A percentile compares a stretch with the other conserved stretches of the same genome.
Evolutionary conservation across 176 grass and related monocot species (phyloP).

Genomic region (Lolium rigidum): DNA sequence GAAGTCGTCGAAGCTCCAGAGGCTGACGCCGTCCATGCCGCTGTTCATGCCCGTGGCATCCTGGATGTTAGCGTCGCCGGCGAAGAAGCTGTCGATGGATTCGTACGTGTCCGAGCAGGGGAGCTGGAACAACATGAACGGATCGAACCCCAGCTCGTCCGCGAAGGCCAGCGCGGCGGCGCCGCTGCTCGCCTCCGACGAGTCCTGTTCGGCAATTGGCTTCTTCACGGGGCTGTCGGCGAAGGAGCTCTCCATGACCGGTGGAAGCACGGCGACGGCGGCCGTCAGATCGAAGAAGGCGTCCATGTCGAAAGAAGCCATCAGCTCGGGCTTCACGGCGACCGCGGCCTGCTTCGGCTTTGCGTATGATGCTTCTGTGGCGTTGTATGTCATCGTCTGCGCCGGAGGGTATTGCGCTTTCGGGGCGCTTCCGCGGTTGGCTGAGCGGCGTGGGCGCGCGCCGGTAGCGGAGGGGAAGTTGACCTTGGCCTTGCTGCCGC

Average conservation of each 20-base stretch:
- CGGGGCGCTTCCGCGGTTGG: not conserved
- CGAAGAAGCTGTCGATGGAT: slow-evolving; percentile 48
- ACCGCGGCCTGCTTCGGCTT: not conserved
- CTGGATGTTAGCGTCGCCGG: slow-evolving; percentile 31
- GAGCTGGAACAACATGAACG: slow-evolving; percentile 50
- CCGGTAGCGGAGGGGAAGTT: slow-evolving; percentile 56
- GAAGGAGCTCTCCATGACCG: slow-evolving; percentile 29
- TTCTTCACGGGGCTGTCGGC: slow-evolving; percentile 23
- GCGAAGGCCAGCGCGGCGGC: slow-evolving; percentile 23
- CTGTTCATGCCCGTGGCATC: slow-evolving; percentile 24
- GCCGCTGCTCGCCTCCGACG: slow-evolving; percentile 10
- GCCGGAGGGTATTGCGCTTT: not conserved
- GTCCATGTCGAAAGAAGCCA: slow-evolving; percentile 3
- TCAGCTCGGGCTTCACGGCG: not conserved
- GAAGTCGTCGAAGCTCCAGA: slow-evolving; percentile 88
- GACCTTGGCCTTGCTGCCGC: slow-evolving; percentile 83
- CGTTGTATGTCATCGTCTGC: not conserved
- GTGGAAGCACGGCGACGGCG: not conserved
- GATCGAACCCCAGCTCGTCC: slow-evolving; percentile 53
- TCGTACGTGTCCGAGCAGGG: slow-evolving; percentile 54
- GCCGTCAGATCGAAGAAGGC: slow-evolving; percentile 26
- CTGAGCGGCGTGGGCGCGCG: slow-evolving; percentile 6
- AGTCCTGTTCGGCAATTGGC: not conserved
- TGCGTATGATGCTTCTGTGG: not conserved
- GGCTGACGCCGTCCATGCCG: slow-evolving; percentile 35